Conservation (phyloP, 768 basidiomycete genomes). For the Lentinula detonsa region DNA sequence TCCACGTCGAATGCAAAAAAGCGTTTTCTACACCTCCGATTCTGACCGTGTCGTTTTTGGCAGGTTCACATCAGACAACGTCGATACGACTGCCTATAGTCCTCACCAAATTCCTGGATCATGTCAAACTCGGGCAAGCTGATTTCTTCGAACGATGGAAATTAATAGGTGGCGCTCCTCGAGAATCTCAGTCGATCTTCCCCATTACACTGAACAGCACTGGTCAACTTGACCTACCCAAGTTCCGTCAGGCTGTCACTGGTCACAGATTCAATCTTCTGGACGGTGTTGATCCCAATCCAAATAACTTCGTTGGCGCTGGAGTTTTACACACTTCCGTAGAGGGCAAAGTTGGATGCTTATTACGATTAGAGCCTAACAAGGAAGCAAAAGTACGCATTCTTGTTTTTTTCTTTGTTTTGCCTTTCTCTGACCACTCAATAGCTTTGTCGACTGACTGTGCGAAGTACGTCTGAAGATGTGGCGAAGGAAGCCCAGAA, state of each 20-base stretch:
- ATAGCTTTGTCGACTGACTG: slow-evolving; percentile 87
- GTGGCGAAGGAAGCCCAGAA: slow-evolving; percentile 72
- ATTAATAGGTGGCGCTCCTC: slow-evolving; percentile 90
- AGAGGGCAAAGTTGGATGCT: slow-evolving; percentile 93
- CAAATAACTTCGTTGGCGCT: slow-evolving; percentile 90
- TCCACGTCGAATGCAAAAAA: slow-evolving; percentile 94
- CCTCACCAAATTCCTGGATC: slow-evolving; percentile 89
- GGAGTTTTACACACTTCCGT: slow-evolving; percentile 91
- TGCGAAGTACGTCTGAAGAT: slow-evolving; percentile 91
- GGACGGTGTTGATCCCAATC: slow-evolving; percentile 87
- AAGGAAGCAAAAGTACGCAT: slow-evolving; percentile 81
- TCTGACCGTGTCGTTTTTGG: slow-evolving; percentile 83
- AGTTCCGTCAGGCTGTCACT: slow-evolving; percentile 67
- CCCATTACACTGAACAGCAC: slow-evolving; percentile 61
- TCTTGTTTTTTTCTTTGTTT: background rate
- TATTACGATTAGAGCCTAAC: slow-evolving; percentile 92
- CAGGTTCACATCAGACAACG: slow-evolving; percentile 85
- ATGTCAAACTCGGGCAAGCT: slow-evolving; percentile 72
- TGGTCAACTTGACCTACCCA: slow-evolving; percentile 71
- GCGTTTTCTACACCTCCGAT: slow-evolving; percentile 73
- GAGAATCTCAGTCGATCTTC: slow-evolving; percentile 87
- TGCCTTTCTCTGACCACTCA: background rate
- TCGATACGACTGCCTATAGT: slow-evolving; percentile 82
- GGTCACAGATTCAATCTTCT: slow-evolving; percentile 77
- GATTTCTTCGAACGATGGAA: slow-evolving; percentile 99